phyloP scores from a whole-genome alignment of 2,329 filamentous ascomycete species.

The Zasmidium angulare region DNA sequence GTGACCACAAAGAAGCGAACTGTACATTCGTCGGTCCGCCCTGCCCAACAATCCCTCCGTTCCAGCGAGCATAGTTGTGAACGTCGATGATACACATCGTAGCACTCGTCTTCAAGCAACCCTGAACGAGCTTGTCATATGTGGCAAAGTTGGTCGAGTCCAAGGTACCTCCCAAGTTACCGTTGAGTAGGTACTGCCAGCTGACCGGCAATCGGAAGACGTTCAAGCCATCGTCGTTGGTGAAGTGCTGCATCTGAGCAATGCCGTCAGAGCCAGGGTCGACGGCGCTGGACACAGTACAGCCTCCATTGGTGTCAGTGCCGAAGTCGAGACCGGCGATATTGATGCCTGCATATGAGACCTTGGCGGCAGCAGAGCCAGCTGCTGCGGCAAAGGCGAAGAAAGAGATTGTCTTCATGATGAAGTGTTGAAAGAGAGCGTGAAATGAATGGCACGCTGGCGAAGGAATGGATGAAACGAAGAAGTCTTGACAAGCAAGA shows the following conservation, averaged over 20 bases:
- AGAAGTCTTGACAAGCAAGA: neutral
- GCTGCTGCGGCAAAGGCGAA: constrained; percentile 22
- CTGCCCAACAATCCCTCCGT: constrained; percentile 64
- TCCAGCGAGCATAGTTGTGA: constrained; percentile 43
- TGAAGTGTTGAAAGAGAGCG: constrained; percentile 17
- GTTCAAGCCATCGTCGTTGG: constrained; percentile 55
- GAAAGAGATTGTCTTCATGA: constrained; percentile 25
- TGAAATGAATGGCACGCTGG: constrained; percentile 23
- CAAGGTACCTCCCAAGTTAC: constrained; percentile 29
- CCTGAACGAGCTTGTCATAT: constrained; percentile 33
- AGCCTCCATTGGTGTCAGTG: constrained; percentile 40
- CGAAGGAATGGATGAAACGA: constrained; percentile 4
- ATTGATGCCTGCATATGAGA: constrained; percentile 33
- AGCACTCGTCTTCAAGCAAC: constrained; percentile 38
- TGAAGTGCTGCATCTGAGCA: constrained; percentile 58
- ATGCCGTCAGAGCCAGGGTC: constrained; percentile 35
- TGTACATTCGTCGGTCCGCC: constrained; percentile 61
- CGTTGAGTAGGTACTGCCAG: constrained; percentile 31
- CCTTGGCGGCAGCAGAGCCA: constrained; percentile 21
- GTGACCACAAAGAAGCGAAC: constrained; percentile 59
- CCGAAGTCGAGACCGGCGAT: constrained; percentile 38
- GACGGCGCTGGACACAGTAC: constrained; percentile 32
- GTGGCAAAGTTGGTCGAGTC: constrained; percentile 26
- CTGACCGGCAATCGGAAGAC: constrained; percentile 57
- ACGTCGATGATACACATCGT: constrained; percentile 33